Percentiles rank a stretch among this genome's conserved stretches.
Conservation (phyloP, 768 basidiomycete species). For the Serendipita vermifera region DNA sequence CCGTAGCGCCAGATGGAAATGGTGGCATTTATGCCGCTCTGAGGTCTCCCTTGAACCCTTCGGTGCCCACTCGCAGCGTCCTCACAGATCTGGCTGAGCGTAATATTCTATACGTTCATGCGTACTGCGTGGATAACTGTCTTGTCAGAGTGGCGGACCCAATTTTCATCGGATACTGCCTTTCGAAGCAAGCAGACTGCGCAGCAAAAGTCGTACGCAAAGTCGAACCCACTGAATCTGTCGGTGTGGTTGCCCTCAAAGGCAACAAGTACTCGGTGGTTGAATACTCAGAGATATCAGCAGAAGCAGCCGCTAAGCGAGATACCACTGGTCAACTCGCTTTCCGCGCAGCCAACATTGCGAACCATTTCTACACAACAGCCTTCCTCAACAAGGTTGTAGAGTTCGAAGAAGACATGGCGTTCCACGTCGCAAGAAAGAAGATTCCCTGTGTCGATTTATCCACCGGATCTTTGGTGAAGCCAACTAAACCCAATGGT, state of each 20-base stretch:
- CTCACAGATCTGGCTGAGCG: constrained; percentile 69
- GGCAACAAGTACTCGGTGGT: constrained; percentile 83
- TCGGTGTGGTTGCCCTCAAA: constrained; percentile 83
- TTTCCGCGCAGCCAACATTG: constrained; percentile 95
- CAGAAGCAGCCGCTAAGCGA: constrained; percentile 71
- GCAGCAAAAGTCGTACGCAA: constrained; percentile 97
- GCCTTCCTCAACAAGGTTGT: constrained; percentile 66
- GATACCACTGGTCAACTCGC: constrained; percentile 58
- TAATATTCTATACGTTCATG: constrained; percentile 78
- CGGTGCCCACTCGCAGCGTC: constrained; percentile 53
- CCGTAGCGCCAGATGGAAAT: constrained; percentile 97
- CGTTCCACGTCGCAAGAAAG: constrained; percentile 96
- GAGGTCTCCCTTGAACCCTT: constrained; percentile 48
- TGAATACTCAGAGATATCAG: constrained; percentile 92
- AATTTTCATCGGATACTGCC: constrained; percentile 90
- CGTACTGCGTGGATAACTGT: constrained; percentile 98
- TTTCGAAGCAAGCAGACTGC: constrained; percentile 76
- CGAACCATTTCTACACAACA: constrained; percentile 94
- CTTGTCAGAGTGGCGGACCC: constrained; percentile 96
- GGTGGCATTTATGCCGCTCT: constrained; percentile 95
- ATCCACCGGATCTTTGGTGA: constrained; percentile 50
- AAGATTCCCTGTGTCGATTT: constrained; percentile 83
- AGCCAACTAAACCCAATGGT: constrained; percentile 85
- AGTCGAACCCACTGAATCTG: constrained; percentile 69
- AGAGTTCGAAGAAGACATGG: constrained; percentile 73